phyloP scores from a whole-genome alignment of 140 eudicot genomes.

The Ambrosia hybrid region DNA sequence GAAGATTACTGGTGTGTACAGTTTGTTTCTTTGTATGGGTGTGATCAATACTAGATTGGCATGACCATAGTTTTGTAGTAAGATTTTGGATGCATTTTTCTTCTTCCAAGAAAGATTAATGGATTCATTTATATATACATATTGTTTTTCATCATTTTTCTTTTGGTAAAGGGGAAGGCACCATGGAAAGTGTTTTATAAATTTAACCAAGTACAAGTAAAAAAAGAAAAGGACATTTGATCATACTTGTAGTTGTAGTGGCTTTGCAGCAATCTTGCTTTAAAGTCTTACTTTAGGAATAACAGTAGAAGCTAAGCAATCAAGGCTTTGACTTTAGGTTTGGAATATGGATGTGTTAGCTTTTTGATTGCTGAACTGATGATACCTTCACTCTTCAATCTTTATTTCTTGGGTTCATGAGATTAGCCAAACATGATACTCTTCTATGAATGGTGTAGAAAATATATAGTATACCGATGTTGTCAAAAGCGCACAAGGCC shows the following conservation, averaged over 20 bases:
- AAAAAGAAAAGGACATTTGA: not conserved
- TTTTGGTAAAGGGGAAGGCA: not conserved
- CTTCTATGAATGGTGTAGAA: too few relatives aligned
- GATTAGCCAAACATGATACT: not conserved
- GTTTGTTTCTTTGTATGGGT: constrained; percentile 47
- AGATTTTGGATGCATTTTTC: constrained; percentile 24
- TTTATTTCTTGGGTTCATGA: not conserved
- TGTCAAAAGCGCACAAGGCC: too few relatives aligned
- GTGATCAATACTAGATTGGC: constrained; percentile 43
- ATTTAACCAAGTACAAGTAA: too few relatives aligned
- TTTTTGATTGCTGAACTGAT: not conserved
- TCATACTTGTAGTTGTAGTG: constrained; percentile 14
- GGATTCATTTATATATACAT: constrained; percentile 21
- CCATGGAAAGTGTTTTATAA: too few relatives aligned
- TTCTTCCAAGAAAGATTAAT: constrained; percentile 26
- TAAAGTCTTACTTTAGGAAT: constrained; percentile 7
- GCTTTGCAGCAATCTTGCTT: constrained; percentile 25
- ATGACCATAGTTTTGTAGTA: constrained; percentile 35
- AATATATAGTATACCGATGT: too few relatives aligned
- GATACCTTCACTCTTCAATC: not conserved
- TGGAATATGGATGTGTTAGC: not conserved
- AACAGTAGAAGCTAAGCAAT: constrained; percentile 27
- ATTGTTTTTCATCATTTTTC: not conserved
- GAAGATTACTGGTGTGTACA: constrained; percentile 49
- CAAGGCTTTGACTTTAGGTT: constrained; percentile 6